phyloP scores from a whole-genome alignment of 331 rosid genomes.

The Quercus tomentella region DNA sequence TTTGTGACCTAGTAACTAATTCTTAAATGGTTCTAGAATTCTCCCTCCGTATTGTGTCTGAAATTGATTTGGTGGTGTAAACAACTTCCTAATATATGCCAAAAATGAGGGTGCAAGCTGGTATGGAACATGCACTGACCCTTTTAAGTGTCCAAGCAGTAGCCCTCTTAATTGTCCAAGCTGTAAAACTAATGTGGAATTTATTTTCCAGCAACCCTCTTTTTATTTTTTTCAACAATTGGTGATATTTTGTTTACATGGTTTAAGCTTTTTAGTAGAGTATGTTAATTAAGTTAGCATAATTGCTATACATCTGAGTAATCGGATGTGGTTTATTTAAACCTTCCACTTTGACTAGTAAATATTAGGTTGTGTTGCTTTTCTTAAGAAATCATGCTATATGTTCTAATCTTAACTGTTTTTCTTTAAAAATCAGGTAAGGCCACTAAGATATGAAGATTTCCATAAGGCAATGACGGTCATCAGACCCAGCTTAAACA shows the following conservation, averaged over 20 bases:
- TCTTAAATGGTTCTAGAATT: neutral
- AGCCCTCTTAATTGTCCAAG: neutral
- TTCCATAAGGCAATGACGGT: slow-evolving; percentile 76
- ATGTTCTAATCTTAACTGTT: neutral
- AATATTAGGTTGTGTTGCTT: no score
- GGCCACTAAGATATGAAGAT: slow-evolving; percentile 72
- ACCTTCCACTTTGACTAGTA: no score
- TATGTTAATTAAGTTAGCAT: no score
- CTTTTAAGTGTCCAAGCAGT: neutral
- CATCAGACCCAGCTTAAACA: slow-evolving; percentile 90
- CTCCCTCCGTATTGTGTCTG: neutral
- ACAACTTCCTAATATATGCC: neutral
- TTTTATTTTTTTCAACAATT: neutral
- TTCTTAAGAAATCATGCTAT: neutral
- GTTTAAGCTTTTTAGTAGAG: neutral
- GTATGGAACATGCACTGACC: neutral
- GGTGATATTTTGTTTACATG: neutral
- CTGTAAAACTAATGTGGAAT: neutral
- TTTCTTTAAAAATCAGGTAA: slow-evolving; percentile 43
- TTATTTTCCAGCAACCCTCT: neutral
- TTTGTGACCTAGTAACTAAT: neutral
- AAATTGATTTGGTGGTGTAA: neutral
- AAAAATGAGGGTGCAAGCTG: neutral
- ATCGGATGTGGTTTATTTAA: no score
- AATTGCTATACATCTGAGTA: no score